Evolutionary conservation across 2,329 filamentous ascomycete genomes (phyloP).

Genomic region (Epichloe brachyelytri): DNA sequence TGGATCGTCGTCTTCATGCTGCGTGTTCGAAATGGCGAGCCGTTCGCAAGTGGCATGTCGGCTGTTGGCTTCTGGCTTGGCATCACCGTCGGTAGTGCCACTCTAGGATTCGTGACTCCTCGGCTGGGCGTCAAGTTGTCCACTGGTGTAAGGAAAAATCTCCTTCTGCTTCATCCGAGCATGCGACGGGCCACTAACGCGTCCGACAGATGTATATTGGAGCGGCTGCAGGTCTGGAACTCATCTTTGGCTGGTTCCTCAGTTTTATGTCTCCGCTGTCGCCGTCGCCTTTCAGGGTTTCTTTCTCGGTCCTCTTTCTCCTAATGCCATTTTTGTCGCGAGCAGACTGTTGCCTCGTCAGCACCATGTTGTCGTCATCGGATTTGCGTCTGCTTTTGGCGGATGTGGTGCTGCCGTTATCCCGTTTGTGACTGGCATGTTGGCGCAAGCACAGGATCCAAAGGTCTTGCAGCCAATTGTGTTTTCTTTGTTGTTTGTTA

Average conservation of each 20-base stretch:
- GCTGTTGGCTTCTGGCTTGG: slow-evolving; percentile 70
- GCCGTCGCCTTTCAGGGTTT: slow-evolving; percentile 58
- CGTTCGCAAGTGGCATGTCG: slow-evolving; percentile 57
- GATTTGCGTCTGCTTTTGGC: slow-evolving; percentile 61
- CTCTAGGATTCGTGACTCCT: slow-evolving; percentile 59
- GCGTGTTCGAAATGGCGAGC: slow-evolving; percentile 47
- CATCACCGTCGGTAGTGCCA: slow-evolving; percentile 53
- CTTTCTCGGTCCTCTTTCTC: slow-evolving; percentile 63
- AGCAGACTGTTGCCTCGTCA: slow-evolving; percentile 58
- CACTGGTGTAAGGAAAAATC: slow-evolving; percentile 22
- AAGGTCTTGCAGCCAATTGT: slow-evolving; percentile 37
- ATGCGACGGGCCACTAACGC: not conserved
- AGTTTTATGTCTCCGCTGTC: slow-evolving; percentile 45
- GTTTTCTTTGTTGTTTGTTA: slow-evolving; percentile 27
- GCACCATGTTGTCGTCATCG: slow-evolving; percentile 59
- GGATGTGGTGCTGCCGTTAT: slow-evolving; percentile 54
- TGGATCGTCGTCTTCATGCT: slow-evolving; percentile 79
- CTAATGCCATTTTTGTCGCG: slow-evolving; percentile 53
- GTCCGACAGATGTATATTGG: slow-evolving; percentile 52
- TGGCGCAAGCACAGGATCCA: slow-evolving; percentile 39
- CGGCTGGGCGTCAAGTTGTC: slow-evolving; percentile 55
- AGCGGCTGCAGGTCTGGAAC: slow-evolving; percentile 45
- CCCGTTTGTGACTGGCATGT: slow-evolving; percentile 45
- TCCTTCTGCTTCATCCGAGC: not conserved
- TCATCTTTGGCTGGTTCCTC: slow-evolving; percentile 45